Percentiles rank a stretch among this genome's conserved stretches.
phyloP scores from a whole-genome alignment of 768 basidiomycete species.

The Lyophyllum semitale region DNA sequence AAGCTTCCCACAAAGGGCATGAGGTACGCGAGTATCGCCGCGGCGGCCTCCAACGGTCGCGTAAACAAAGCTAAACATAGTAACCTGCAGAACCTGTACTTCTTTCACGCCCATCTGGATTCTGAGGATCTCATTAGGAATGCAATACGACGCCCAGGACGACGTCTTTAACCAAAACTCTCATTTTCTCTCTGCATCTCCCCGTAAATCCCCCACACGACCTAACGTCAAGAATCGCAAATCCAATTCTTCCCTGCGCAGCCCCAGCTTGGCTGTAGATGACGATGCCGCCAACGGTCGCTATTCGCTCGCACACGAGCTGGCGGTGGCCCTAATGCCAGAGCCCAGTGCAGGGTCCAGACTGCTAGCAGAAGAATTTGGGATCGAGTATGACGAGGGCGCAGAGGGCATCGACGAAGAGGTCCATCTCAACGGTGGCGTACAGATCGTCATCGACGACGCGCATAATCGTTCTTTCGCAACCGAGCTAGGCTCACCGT shows the following conservation, averaged over 20 bases:
- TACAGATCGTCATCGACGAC: slow-evolving; percentile 32
- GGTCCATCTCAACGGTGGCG: slow-evolving; percentile 26
- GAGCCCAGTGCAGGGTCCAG: slow-evolving; percentile 80
- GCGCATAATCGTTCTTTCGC: slow-evolving; percentile 40
- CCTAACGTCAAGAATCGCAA: slow-evolving; percentile 39
- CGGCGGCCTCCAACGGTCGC: slow-evolving; percentile 10
- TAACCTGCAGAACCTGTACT: slow-evolving; percentile 3
- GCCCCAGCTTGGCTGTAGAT: slow-evolving; percentile 32
- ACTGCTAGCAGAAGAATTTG: slow-evolving; percentile 84
- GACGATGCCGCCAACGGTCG: slow-evolving; percentile 49
- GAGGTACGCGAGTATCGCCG: no score
- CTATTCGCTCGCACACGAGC: slow-evolving; percentile 83
- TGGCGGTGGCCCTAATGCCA: slow-evolving; percentile 85
- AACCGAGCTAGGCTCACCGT: slow-evolving; percentile 39
- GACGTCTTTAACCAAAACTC: slow-evolving; percentile 28
- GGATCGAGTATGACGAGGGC: slow-evolving; percentile 87
- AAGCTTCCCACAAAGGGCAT: no score
- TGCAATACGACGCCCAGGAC: slow-evolving; percentile 30
- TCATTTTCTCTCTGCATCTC: slow-evolving; percentile 34
- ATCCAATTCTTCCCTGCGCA: slow-evolving; percentile 54
- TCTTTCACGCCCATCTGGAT: not conserved
- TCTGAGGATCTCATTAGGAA: slow-evolving; percentile 2
- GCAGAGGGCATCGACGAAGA: slow-evolving; percentile 77
- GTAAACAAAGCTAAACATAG: slow-evolving; percentile 23
- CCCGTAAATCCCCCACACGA: slow-evolving; percentile 37